Conservation (phyloP, 345 rosid genomes). For the Eucalyptus curtisii region DNA sequence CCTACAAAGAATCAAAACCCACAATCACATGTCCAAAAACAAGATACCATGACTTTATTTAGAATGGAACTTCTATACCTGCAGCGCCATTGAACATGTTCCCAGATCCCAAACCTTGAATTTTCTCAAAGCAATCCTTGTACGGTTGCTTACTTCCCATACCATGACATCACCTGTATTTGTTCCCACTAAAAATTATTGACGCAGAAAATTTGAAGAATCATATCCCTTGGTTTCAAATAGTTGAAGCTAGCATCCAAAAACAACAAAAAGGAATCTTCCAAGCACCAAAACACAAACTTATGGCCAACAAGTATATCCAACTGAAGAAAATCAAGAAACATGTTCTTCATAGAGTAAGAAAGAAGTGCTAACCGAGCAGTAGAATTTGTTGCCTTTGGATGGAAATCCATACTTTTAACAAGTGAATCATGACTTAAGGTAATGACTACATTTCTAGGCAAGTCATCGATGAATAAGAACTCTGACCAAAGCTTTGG, state of each 20-base stretch:
- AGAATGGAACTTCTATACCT: slow-evolving; percentile 23
- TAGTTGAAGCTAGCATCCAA: neutral
- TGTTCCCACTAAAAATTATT: slow-evolving; percentile 52
- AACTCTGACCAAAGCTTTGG: fast-evolving
- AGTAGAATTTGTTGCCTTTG: too few species aligned
- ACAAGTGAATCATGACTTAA: too few species aligned
- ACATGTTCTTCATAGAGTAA: too few species aligned
- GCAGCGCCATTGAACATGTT: slow-evolving; percentile 35
- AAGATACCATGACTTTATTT: neutral
- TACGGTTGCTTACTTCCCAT: slow-evolving; percentile 62
- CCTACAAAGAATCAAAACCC: slow-evolving; percentile 8
- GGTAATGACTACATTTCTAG: too few species aligned
- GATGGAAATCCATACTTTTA: too few species aligned
- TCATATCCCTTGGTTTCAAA: neutral
- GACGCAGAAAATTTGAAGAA: neutral
- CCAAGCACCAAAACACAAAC: neutral
- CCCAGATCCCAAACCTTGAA: slow-evolving; percentile 60
- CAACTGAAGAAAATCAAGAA: neutral
- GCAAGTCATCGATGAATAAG: too few species aligned
- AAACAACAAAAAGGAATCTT: neutral
- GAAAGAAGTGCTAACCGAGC: too few species aligned
- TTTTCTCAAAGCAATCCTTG: slow-evolving; percentile 37
- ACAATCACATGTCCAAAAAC: neutral
- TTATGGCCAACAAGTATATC: neutral
- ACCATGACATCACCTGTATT: slow-evolving; percentile 45